Conservation (phyloP, 805 yeast species). For the Lipomyces sp. region DNA sequence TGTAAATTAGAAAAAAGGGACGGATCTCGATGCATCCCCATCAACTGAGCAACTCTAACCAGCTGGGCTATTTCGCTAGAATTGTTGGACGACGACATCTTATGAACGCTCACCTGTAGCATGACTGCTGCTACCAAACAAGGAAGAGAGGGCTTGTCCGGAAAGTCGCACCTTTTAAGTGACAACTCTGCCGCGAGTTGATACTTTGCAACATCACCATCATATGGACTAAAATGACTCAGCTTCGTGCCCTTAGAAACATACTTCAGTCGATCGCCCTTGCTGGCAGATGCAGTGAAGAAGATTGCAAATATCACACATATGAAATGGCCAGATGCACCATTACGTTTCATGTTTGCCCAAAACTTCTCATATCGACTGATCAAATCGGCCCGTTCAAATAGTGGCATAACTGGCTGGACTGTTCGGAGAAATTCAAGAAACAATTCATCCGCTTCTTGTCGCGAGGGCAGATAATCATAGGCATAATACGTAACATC, state of each 20-base stretch:
- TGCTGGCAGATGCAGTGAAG: slow-evolving; percentile 12
- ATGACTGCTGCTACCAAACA: slow-evolving; percentile 12
- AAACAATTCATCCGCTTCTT: slow-evolving; percentile 8
- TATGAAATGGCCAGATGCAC: slow-evolving; percentile 6
- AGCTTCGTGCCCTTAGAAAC: slow-evolving; percentile 2
- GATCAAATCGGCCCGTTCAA: slow-evolving; percentile 10
- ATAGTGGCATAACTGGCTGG: slow-evolving; percentile 19
- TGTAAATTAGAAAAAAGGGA: slow-evolving; percentile 7
- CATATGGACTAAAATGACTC: not conserved
- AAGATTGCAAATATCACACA: slow-evolving; percentile 10
- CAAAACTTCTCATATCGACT: slow-evolving; percentile 13
- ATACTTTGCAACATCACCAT: slow-evolving; percentile 3
- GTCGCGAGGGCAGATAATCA: slow-evolving; percentile 11
- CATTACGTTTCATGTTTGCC: slow-evolving; percentile 1
- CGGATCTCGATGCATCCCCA: slow-evolving; percentile 27
- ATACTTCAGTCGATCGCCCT: slow-evolving; percentile 11
- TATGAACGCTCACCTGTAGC: slow-evolving; percentile 10
- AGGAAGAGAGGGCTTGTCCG: slow-evolving; percentile 15
- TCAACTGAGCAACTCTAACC: slow-evolving; percentile 20
- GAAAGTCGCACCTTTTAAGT: slow-evolving; percentile 12
- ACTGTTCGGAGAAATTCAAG: slow-evolving; percentile 12
- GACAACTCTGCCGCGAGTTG: slow-evolving; percentile 10
- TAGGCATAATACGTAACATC: slow-evolving; percentile 8
- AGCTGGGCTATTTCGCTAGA: slow-evolving; percentile 12
- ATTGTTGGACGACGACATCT: slow-evolving; percentile 10